Evolutionary conservation across 257 asterid species (phyloP).

Genomic region (Lycium ferocissimum): DNA sequence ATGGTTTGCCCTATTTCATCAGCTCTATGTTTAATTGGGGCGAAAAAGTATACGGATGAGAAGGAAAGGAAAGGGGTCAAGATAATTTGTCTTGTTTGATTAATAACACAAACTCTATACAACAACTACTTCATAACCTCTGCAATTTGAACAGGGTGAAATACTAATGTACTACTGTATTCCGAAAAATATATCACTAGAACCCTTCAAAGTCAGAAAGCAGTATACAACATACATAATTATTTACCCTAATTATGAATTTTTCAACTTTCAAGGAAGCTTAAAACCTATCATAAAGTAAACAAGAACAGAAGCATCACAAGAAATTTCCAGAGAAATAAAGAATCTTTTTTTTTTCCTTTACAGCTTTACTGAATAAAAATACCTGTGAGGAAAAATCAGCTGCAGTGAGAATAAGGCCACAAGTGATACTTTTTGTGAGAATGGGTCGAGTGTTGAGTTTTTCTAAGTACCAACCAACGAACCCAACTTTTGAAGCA

Average conservation of each 20-base stretch:
- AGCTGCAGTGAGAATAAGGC: constrained; percentile 78
- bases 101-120: not conserved
- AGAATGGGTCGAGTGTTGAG: constrained; percentile 69
- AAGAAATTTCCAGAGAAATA: not conserved
- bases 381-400: constrained; percentile 87
- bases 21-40: not conserved
- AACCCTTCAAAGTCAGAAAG: too few relatives aligned
- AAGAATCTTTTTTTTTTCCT: not conserved
- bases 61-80: not conserved
- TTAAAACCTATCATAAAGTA: not conserved
- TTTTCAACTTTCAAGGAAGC: not conserved
- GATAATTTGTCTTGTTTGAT: constrained; percentile 1
- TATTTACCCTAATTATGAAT: not conserved
- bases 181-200: too few relatives aligned
- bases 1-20: not conserved
- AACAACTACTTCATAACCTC: not conserved
- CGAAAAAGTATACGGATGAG: not conserved
- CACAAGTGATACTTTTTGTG: constrained; percentile 78
- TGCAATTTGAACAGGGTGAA: not conserved
- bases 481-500: constrained; percentile 51
- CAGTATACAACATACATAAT: not conserved
- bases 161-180: too few relatives aligned
- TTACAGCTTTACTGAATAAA: not conserved
- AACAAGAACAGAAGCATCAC: not conserved
- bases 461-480: constrained; percentile 70